Evolutionary conservation across 2,329 filamentous ascomycete genomes (phyloP).

Genomic region (Fusarium mangiferae): DNA sequence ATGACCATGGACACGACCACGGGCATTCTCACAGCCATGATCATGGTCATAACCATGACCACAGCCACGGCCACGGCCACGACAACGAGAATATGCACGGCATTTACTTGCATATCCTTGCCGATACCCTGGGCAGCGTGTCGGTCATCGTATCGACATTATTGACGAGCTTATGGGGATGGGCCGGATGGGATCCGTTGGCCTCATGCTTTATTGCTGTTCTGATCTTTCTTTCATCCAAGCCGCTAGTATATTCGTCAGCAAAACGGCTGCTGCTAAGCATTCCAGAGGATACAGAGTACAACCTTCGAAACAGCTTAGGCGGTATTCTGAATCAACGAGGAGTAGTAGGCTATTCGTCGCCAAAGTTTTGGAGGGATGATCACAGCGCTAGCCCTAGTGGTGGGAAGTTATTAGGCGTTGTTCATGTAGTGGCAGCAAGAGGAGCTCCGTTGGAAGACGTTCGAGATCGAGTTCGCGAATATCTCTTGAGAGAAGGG

Average conservation of each 20-base stretch:
- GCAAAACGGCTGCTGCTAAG: conserved; percentile 86
- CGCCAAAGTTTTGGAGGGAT: conserved; percentile 93
- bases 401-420: conserved; percentile 73
- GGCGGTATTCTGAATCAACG: conserved; percentile 83
- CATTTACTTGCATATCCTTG: conserved; percentile 94
- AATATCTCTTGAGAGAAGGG: conserved; percentile 75
- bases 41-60: conserved; percentile 52
- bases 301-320: conserved; percentile 85
- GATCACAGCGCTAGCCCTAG: conserved; percentile 64
- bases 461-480: conserved; percentile 79
- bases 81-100: conserved; percentile 98
- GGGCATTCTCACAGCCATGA: conserved; percentile 43
- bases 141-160: conserved; percentile 94
- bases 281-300: conserved; percentile 86
- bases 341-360: conserved; percentile 86
- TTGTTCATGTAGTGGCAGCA: conserved; percentile 86
- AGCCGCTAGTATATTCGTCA: conserved; percentile 86
- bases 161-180: conserved; percentile 86
- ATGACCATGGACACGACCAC: conserved; percentile 55
- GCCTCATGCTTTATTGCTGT: conserved; percentile 94
- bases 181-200: conserved; percentile 93
- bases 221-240: conserved; percentile 90
- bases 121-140: conserved; percentile 92
- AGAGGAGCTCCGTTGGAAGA: conserved; percentile 81
- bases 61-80: conserved; percentile 59